Evolutionary conservation across 2,329 filamentous ascomycete species (phyloP), one percentile per base, ranked within the genome.

Genomic region (Mycocentrospora acerina): DNA sequence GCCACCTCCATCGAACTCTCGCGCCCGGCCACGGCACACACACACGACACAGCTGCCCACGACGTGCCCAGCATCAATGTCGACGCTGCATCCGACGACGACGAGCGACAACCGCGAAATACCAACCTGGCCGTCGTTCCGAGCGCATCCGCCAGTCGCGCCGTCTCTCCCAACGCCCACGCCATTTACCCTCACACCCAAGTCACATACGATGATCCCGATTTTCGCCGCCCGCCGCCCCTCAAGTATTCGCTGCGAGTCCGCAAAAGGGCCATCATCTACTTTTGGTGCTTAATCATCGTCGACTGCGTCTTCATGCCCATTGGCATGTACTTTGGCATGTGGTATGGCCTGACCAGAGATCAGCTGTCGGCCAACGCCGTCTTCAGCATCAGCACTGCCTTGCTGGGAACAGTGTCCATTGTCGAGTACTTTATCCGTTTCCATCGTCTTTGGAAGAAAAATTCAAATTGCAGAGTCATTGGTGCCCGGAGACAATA

Each of bases 251-350:
- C 74, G 15, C 60, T 82, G 28, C 71, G 70, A 32, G 64, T 71
- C 7, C 68, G 80, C 29, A 80, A 79, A 55, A 75, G 73, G 62
- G 69, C 73, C 24, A 81, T 83, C 44, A 66, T 72, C 25, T 64
- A 78, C 45, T 83, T 83, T 66, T 83, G 80, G 80, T 67, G 67
- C 1, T 58, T 83, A 27, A 79, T 82, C 39, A 57, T 82, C 15
- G 53, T 82, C 41, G 80, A 83, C 63, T 78, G 75, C 34, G 68
- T 81, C 42, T 74, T 69, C 40, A 77, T 81, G 63, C 80, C 80
- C 13, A 71, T 83, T 42, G 73, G 70, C 3, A 68, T 83, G 2
- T 83, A 83, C 64, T 83, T 79, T 67, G 71, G 74, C 32, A 67
- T 83, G 25, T 81, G 77, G 76, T 82, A 82, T 47, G 71, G 70